Evolutionary conservation across 2,329 filamentous ascomycete species (phyloP).

Genomic region (Alternaria triticina): DNA sequence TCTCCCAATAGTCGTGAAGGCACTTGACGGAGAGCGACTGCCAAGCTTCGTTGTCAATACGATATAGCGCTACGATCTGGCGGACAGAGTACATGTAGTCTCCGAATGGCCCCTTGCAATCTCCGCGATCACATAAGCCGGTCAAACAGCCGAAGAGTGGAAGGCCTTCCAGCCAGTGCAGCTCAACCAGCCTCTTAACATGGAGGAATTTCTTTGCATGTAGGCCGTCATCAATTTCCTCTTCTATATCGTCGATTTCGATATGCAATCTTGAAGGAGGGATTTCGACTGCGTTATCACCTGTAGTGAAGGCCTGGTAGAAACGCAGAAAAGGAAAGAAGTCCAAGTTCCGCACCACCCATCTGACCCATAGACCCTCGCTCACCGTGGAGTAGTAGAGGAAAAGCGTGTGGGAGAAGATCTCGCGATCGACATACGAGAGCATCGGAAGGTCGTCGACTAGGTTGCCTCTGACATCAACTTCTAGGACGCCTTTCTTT

Average conservation of each 20-base stretch:
- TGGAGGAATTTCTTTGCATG: not conserved
- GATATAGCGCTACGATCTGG: constrained; percentile 5
- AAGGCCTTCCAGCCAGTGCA: constrained; percentile 11
- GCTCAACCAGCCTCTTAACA: not conserved
- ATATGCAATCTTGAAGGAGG: not conserved
- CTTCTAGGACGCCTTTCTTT: not conserved
- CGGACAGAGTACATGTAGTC: constrained; percentile 8
- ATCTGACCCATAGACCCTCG: not conserved
- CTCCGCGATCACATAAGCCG: not conserved
- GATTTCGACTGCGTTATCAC: not conserved
- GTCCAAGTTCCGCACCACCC: not conserved
- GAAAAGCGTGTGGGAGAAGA: not conserved
- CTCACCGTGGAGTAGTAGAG: not conserved
- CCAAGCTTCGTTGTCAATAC: not conserved
- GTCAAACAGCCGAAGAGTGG: constrained; percentile 4
- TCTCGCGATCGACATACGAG: not conserved
- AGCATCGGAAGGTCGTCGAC: constrained; percentile 3
- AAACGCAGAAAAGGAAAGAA: constrained; percentile 7
- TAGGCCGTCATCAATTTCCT: not conserved
- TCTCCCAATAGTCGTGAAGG: too few relatives aligned
- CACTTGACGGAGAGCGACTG: not conserved
- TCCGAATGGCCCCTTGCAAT: not conserved
- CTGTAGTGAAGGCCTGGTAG: not conserved
- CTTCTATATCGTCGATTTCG: not conserved
- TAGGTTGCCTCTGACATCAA: constrained; percentile 4